Conservation (phyloP, 2,329 filamentous ascomycete species). For the Neopestalotiopsis rosae region DNA sequence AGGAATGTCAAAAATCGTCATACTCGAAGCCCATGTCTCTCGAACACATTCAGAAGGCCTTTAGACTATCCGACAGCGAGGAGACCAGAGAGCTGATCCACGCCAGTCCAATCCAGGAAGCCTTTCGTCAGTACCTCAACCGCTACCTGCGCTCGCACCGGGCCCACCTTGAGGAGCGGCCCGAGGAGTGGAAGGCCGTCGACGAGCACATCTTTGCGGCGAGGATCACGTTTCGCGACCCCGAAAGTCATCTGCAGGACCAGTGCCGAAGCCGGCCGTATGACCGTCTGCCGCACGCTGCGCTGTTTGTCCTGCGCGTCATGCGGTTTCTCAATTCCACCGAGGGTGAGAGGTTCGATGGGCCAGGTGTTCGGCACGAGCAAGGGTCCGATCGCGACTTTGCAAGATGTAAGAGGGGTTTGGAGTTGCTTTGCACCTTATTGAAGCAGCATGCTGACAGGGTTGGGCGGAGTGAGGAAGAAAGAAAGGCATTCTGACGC, state of each 20-base stretch:
- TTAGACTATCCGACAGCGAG: not conserved
- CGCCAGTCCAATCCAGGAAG: not conserved
- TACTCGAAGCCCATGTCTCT: not conserved
- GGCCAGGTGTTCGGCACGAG: not conserved
- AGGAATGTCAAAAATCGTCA: not conserved
- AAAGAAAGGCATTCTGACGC: not conserved
- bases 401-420: not conserved
- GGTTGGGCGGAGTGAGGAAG: not conserved
- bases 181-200: slow-evolving; percentile 7
- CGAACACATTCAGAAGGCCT: not conserved
- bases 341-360: not conserved
- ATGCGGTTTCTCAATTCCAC: not conserved
- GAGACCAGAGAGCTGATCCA: not conserved
- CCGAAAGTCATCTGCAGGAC: not conserved
- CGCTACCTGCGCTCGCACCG: not conserved
- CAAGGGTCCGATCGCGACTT: slow-evolving; percentile 5
- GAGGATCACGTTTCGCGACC: not conserved
- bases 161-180: not conserved
- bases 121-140: slow-evolving; percentile 9
- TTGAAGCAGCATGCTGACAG: not conserved
- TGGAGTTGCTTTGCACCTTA: not conserved
- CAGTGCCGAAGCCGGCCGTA: slow-evolving; percentile 3
- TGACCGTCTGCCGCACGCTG: not conserved
- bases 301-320: not conserved
- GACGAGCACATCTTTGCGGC: slow-evolving; percentile 6